Conservation (phyloP, 2,329 filamentous ascomycete genomes). For the Chaetomiaceae sp. region DNA sequence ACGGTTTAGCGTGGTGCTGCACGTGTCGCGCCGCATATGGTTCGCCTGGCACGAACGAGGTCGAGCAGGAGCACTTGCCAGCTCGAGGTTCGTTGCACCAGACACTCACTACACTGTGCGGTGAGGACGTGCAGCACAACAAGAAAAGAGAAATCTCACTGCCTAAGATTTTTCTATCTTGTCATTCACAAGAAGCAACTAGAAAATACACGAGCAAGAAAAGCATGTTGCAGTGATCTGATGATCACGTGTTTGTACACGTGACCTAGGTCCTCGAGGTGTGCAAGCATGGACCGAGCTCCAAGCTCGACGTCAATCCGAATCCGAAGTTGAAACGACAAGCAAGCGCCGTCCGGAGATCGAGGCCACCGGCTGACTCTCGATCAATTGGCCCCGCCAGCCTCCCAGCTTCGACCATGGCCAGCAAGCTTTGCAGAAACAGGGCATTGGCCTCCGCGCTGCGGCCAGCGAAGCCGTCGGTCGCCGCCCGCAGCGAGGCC, state of each 20-base stretch:
- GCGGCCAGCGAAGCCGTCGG: constrained; percentile 43
- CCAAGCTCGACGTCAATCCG: constrained; percentile 17
- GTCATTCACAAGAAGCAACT: too few species aligned
- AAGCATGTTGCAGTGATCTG: too few species aligned
- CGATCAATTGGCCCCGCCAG: constrained; percentile 41
- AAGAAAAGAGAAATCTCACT: too few species aligned
- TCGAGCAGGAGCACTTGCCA: background rate
- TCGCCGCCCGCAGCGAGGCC: constrained; percentile 35
- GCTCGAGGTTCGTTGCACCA: background rate
- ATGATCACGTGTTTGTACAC: too few species aligned
- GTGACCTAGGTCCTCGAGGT: too few species aligned
- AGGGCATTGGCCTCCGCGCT: constrained; percentile 51
- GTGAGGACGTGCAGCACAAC: too few species aligned
- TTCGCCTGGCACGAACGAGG: background rate
- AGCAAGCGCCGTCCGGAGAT: constrained; percentile 13
- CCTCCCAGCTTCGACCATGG: constrained; percentile 42
- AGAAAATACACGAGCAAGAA: too few species aligned
- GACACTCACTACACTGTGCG: too few species aligned
- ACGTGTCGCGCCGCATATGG: constrained; percentile 20
- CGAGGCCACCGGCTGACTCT: constrained; percentile 22
- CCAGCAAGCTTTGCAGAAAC: constrained; percentile 53
- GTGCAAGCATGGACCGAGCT: constrained; percentile 12
- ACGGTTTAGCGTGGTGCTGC: constrained; percentile 14
- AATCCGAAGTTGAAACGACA: background rate
- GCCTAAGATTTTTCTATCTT: too few species aligned